These are phyloP conservation scores for Colletotrichum filicis DNA, from an alignment of 2,329 filamentous ascomycete species.

Conservation along the genomic window DNA sequence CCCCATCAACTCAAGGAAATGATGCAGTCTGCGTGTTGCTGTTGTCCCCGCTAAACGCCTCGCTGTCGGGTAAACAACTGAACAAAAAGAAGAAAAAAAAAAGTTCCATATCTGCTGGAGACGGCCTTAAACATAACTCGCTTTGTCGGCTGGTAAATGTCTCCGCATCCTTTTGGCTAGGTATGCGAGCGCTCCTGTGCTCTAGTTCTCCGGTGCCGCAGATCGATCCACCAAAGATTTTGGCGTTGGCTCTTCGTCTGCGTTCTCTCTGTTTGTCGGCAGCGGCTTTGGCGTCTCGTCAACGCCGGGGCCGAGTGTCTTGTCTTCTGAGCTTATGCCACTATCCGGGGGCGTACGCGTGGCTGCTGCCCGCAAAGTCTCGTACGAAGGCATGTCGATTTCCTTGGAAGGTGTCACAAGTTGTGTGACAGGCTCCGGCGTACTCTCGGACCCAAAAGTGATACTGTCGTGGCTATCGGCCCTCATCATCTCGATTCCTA, in stretches of 20 bases:
- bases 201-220: constrained; percentile 21
- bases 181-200: constrained; percentile 24
- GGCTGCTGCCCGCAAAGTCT: constrained; percentile 38
- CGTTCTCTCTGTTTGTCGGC: constrained; percentile 35
- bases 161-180: background rate
- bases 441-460: constrained; percentile 60
- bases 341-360: constrained; percentile 44
- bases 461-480: constrained; percentile 94
- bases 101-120: constrained; percentile 11
- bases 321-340: constrained; percentile 37
- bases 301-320: constrained; percentile 38
- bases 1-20: constrained; percentile 32
- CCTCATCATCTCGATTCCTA: constrained; percentile 97
- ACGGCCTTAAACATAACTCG: background rate
- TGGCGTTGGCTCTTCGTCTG: constrained; percentile 54
- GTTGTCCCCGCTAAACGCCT: constrained; percentile 33
- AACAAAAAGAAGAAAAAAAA: constrained; percentile 29
- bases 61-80: constrained; percentile 30
- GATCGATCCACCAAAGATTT: constrained; percentile 41
- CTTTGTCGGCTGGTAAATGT: constrained; percentile 1
- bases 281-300: constrained; percentile 58
- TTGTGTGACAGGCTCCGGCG: constrained; percentile 63
- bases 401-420: constrained; percentile 62
- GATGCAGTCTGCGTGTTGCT: constrained; percentile 36
- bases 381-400: constrained; percentile 44